Evolutionary conservation across 352 stramenopile genomes (phyloP).

Genomic region (Pseudoperonospora humuli): DNA sequence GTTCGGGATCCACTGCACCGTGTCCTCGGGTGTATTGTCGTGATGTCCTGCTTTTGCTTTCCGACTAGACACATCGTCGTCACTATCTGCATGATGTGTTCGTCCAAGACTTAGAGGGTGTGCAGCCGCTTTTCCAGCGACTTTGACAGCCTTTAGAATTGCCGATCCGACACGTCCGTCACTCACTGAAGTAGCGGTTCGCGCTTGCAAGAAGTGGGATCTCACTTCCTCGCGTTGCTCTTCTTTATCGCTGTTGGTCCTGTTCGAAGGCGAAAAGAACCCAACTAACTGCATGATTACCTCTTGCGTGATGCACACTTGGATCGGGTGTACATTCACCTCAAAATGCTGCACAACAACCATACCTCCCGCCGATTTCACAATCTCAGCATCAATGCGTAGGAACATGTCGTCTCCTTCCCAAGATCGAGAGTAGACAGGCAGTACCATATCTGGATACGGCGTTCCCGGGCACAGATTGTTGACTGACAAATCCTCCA

Average conservation of each 20-base stretch:
- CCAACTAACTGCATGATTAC: constrained; percentile 59
- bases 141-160: constrained; percentile 51
- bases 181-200: constrained; percentile 4
- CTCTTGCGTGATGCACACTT: constrained; percentile 83
- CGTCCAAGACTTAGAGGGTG: constrained; percentile 42
- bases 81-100: constrained; percentile 17
- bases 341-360: constrained; percentile 79
- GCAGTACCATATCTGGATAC: constrained; percentile 60
- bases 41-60: no score
- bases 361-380: constrained; percentile 44
- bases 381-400: constrained; percentile 64
- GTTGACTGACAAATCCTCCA: constrained; percentile 47
- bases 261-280: constrained; percentile 41
- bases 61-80: constrained; percentile 10
- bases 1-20: no score
- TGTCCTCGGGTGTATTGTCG: no score
- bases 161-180: constrained; percentile 40
- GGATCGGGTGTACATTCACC: constrained; percentile 78
- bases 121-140: constrained; percentile 50
- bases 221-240: constrained; percentile 51
- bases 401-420: constrained; percentile 63
- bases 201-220: constrained; percentile 51
- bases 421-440: constrained; percentile 35
- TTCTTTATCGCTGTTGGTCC: constrained; percentile 29
- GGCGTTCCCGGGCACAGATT: constrained; percentile 67